Evolutionary conservation across 208 protist genomes (phyloP), one percentile per base, ranked within the genome.

Genomic region (Leishmania amazonensis): DNA sequence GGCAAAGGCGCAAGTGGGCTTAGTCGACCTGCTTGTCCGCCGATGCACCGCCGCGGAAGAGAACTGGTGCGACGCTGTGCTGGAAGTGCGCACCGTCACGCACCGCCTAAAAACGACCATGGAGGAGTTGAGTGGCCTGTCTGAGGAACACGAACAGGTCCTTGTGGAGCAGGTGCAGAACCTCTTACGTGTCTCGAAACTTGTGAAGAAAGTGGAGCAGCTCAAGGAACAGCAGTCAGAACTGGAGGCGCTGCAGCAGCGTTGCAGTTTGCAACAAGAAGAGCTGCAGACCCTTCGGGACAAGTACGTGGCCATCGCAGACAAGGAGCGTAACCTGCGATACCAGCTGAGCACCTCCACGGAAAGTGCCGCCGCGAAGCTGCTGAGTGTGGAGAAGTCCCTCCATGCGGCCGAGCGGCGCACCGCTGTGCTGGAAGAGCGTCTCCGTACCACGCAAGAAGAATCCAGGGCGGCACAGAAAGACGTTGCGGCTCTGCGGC

Each of bases 321-420:
- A 89, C 31, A 89, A 87, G 75, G 78, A 83, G 65, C 78, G 78
- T 0, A 67, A 38, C 53, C 57, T 83, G 53, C 83, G 83, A 21
- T 74, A 83, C 38, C 83, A 87, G 79, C 57, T 80, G 38, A 74
- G 57, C 75, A 68, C 40, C 47, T 11, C 76, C 13, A 57, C 74
- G 2, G 79, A 87, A 40, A 54, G 35, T 1, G 40, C 76, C n/a
- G 64, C 73, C 1, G 38, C 51, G n/a, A 78, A 87, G 54, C 71
- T 85, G 62, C 71, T 79, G 6, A 45, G 49, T 1, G 58, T 42
- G 4, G 81, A 81, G 60, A 65, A 79, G 38, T 70, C 80, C 13
- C 21, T 81, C 7, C 42, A 75, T 38, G 68, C 71, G 2, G 35
- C 51, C n/a, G 76, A 87, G 45, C 80, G 68, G 38, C 60, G 83